These are phyloP conservation scores for Xylaria flabelliformis DNA, from an alignment of 495 filamentous ascomycete species.

Conservation along the genomic window DNA sequence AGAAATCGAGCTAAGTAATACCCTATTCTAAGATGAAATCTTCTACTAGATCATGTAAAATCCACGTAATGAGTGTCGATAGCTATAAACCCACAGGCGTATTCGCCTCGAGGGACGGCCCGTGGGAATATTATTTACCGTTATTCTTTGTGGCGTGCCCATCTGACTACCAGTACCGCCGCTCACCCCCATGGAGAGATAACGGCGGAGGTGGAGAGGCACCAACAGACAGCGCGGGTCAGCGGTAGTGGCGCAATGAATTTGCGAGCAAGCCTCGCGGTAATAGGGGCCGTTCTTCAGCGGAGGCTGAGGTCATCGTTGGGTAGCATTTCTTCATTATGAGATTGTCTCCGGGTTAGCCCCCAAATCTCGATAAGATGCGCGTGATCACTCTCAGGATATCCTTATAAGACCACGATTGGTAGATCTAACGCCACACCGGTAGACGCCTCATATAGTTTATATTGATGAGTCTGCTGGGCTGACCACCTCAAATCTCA, in stretches of 20 bases:
- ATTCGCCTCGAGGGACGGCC: slow-evolving; percentile 10
- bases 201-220: slow-evolving; percentile 3
- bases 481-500: slow-evolving; percentile 22
- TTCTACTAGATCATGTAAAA: background rate
- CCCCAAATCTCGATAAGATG: slow-evolving; percentile 17
- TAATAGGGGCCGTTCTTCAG: slow-evolving; percentile 8
- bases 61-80: background rate
- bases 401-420: background rate
- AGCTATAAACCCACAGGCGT: background rate
- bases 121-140: background rate
- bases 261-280: slow-evolving; percentile 10
- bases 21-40: background rate
- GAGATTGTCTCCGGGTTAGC: slow-evolving; percentile 15
- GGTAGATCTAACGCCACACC: slow-evolving; percentile 26
- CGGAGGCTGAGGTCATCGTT: slow-evolving; percentile 27
- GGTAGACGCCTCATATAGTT: slow-evolving; percentile 10
- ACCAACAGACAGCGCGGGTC: slow-evolving; percentile 4
- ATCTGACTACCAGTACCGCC: background rate
- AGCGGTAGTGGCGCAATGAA: background rate
- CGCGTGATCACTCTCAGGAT: slow-evolving; percentile 23
- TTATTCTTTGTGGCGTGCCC: background rate
- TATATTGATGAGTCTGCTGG: slow-evolving; percentile 7
- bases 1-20: background rate
- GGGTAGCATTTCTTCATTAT: slow-evolving; percentile 16
- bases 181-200: background rate